These are phyloP conservation scores for Trichoderma atrobrunneum DNA, from an alignment of 2,329 filamentous ascomycete genomes.

Conservation along the genomic window DNA sequence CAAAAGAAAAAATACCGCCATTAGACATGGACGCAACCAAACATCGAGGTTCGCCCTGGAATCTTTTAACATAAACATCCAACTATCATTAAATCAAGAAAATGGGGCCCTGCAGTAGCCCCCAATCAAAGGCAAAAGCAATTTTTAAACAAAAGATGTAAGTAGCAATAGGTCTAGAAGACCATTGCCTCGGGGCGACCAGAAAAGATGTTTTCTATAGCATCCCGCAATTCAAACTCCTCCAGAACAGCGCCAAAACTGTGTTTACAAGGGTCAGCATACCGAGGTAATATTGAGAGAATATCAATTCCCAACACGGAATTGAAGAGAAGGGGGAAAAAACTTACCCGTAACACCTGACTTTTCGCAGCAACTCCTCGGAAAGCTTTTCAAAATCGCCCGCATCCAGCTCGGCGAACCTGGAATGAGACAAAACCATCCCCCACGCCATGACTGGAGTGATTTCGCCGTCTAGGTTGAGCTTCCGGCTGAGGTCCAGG, in stretches of 20 bases:
- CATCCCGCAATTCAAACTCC: constrained; percentile 71
- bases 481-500: constrained; percentile 76
- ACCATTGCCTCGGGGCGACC: constrained; percentile 23
- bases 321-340: constrained; percentile 26
- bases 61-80: neutral
- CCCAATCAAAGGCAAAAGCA: neutral
- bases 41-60: neutral
- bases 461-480: constrained; percentile 85
- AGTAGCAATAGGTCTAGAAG: constrained; percentile 7
- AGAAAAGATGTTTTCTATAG: constrained; percentile 61
- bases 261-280: constrained; percentile 5
- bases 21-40: neutral
- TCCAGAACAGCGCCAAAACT: constrained; percentile 65
- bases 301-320: neutral
- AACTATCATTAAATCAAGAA: neutral
- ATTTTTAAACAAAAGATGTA: neutral
- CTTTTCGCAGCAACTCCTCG: constrained; percentile 72
- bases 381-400: constrained; percentile 71
- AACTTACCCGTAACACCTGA: constrained; percentile 85
- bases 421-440: constrained; percentile 69
- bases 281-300: neutral
- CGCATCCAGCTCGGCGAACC: constrained; percentile 61
- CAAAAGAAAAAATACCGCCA: neutral
- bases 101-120: neutral
- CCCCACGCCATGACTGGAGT: constrained; percentile 96